Conservation (phyloP, 2,329 filamentous ascomycete genomes). For the Epichloe typhina region DNA sequence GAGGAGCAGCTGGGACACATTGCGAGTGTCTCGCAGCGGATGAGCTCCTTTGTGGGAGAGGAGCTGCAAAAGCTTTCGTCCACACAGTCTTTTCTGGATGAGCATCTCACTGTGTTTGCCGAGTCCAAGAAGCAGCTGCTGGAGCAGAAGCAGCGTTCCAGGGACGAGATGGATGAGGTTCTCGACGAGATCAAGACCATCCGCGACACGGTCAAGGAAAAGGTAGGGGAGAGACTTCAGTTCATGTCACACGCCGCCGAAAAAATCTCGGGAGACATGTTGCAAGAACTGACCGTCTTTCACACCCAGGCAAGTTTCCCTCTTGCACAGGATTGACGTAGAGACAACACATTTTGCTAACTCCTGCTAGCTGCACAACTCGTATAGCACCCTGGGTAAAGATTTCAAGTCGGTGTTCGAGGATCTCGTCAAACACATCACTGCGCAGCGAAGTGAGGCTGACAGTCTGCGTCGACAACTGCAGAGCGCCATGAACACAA, state of each 20-base stretch:
- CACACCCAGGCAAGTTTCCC: conserved; percentile 45
- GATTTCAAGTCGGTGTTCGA: conserved; percentile 84
- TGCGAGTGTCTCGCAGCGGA: conserved; percentile 50
- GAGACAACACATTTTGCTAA: not conserved
- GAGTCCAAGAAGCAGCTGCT: conserved; percentile 56
- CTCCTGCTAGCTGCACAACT: conserved; percentile 55
- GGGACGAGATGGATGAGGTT: conserved; percentile 79
- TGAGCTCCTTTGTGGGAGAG: conserved; percentile 62
- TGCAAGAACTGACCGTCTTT: conserved; percentile 73
- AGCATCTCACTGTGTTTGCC: conserved; percentile 55
- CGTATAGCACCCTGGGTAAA: conserved; percentile 69
- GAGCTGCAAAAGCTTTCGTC: conserved; percentile 60
- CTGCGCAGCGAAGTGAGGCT: conserved; percentile 64
- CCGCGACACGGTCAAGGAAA: conserved; percentile 73
- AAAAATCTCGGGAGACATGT: conserved; percentile 75
- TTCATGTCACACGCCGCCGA: conserved; percentile 74
- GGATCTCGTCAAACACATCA: conserved; percentile 60
- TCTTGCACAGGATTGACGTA: not conserved
- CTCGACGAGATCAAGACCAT: conserved; percentile 86
- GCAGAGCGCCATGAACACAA: conserved; percentile 51
- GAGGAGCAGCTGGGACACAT: conserved; percentile 61
- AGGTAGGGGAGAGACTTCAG: conserved; percentile 72
- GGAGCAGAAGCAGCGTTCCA: conserved; percentile 53
- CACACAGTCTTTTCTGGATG: conserved; percentile 57
- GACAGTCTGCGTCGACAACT: conserved; percentile 61